phyloP scores from a whole-genome alignment of 768 basidiomycete genomes.

The Sarcomyxa edulis region DNA sequence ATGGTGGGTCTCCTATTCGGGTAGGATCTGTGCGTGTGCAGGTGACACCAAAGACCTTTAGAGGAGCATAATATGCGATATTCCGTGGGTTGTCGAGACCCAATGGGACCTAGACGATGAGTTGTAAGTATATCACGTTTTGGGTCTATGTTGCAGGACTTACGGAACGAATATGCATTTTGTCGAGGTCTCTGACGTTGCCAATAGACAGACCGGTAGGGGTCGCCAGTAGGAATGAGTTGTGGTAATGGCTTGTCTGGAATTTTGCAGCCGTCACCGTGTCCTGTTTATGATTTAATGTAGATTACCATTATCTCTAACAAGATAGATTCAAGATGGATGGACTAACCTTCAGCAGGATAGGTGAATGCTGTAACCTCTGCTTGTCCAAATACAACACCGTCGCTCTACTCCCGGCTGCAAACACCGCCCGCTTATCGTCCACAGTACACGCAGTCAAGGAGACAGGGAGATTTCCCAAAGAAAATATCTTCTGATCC shows the following conservation, averaged over 20 bases:
- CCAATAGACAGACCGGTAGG: constrained; percentile 58
- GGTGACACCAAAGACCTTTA: constrained; percentile 61
- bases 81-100: constrained; percentile 68
- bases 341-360: constrained; percentile 57
- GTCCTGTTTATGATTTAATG: constrained; percentile 27
- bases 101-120: constrained; percentile 51
- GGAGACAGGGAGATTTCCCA: constrained; percentile 65
- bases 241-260: constrained; percentile 40
- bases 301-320: neutral
- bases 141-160: constrained; percentile 16
- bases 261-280: constrained; percentile 47
- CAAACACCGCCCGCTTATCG: constrained; percentile 56
- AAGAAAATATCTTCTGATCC: constrained; percentile 53
- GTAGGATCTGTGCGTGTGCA: constrained; percentile 50
- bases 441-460: constrained; percentile 53
- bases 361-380: constrained; percentile 59
- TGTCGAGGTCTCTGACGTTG: constrained; percentile 58
- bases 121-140: constrained; percentile 5
- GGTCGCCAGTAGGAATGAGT: constrained; percentile 57
- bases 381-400: constrained; percentile 66
- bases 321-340: neutral
- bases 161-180: constrained; percentile 79
- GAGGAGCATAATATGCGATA: constrained; percentile 52
- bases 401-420: constrained; percentile 63
- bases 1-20: constrained; percentile 45